A percentile compares a stretch with the other conserved stretches of the same genome.
These are phyloP conservation scores for Solanum corneliomulleri DNA, from an alignment of 257 asterid genomes.

Conservation along the genomic window DNA sequence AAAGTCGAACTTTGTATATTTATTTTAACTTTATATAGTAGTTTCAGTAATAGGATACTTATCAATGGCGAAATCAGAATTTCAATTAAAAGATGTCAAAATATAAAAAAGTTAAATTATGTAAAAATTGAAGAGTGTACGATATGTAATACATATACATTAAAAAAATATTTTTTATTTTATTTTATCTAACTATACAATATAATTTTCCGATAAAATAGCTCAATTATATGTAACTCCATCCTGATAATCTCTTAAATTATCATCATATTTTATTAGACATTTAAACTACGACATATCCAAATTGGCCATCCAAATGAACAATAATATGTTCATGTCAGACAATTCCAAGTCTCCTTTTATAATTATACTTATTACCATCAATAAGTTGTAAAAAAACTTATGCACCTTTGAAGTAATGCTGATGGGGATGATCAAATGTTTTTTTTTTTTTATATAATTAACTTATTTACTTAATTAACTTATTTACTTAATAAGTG, in stretches of 20 bases:
- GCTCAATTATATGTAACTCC: rapidly evolving
- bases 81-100: no score
- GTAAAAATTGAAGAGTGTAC: no score
- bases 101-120: no score
- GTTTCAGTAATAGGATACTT: not conserved
- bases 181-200: no score
- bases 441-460: no score
- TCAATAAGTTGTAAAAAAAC: not conserved
- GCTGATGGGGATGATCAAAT: not conserved
- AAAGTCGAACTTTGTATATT: not conserved
- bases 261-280: not conserved
- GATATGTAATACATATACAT: no score
- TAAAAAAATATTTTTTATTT: no score
- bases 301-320: not conserved
- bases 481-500: not conserved
- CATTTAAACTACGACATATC: not conserved
- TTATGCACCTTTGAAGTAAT: not conserved
- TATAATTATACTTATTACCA: not conserved
- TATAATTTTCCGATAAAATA: no score
- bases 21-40: not conserved
- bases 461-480: not conserved
- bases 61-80: no score
- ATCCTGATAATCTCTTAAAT: not conserved
- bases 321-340: not conserved
- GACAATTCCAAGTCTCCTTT: not conserved